phyloP scores from a whole-genome alignment of 306 rosid species.

The Luffa aegyptiaca region DNA sequence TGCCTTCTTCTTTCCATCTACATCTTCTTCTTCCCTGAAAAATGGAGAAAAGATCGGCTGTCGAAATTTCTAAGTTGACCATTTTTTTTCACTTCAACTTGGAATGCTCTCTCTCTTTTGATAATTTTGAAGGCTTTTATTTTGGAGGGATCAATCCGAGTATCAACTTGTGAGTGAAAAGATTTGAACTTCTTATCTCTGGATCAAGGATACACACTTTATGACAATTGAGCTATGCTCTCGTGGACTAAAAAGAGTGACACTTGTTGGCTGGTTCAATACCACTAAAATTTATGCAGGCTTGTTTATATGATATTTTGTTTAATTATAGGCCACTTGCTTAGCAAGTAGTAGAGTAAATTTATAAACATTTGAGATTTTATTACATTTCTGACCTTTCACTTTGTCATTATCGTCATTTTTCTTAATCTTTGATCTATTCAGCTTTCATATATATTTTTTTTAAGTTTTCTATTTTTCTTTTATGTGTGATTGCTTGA shows the following conservation, averaged over 20 bases:
- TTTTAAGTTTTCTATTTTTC: too few species aligned
- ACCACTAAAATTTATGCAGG: not conserved
- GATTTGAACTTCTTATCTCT: too few species aligned
- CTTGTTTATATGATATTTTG: not conserved
- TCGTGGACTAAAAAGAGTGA: too few species aligned
- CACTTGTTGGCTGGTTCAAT: not conserved
- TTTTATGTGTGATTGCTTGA: too few species aligned
- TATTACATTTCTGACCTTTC: not conserved
- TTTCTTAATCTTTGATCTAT: not conserved
- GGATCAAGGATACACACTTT: too few species aligned
- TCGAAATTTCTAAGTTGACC: conserved; percentile 25
- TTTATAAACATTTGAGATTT: not conserved
- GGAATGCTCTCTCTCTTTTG: not conserved
- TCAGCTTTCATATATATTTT: not conserved
- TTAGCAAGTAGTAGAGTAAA: not conserved
- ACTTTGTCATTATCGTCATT: not conserved
- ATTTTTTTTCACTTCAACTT: not conserved
- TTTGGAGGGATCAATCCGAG: not conserved
- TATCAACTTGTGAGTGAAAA: too few species aligned
- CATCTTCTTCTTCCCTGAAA: conserved; percentile 7
- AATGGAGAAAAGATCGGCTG: conserved; percentile 34
- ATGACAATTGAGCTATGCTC: too few species aligned
- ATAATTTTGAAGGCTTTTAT: not conserved
- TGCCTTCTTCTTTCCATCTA: conserved; percentile 18
- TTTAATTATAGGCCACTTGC: not conserved